These are phyloP conservation scores for Paramyrothecium sp. DNA, from an alignment of 2,329 filamentous ascomycete species.

Conservation along the genomic window DNA sequence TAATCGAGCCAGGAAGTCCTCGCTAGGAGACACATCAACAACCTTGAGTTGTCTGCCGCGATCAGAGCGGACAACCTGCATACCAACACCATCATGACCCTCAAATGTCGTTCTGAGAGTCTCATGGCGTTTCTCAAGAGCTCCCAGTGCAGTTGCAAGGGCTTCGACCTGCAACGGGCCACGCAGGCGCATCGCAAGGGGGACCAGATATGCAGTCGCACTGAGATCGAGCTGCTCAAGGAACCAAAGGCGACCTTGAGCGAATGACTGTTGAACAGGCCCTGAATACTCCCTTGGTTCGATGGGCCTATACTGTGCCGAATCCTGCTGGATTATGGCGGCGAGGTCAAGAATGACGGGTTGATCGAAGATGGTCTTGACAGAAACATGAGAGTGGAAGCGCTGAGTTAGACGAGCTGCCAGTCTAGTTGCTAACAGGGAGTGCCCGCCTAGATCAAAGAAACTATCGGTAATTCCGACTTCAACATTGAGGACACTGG, in stretches of 20 bases:
- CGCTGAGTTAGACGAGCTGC: conserved; percentile 3
- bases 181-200: conserved; percentile 5
- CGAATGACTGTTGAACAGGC: conserved; percentile 10
- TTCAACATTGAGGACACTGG: conserved; percentile 2
- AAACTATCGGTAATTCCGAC: conserved; percentile 14
- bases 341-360: conserved; percentile 2
- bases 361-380: conserved; percentile 8
- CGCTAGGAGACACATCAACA: neutral
- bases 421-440: conserved; percentile 15
- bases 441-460: conserved; percentile 23
- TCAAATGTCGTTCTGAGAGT: conserved; percentile 10
- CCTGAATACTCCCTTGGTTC: neutral
- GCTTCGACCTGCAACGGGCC: conserved; percentile 6
- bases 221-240: conserved; percentile 9
- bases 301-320: too few species aligned
- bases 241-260: conserved; percentile 12
- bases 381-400: neutral
- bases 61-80: conserved; percentile 3
- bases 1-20: neutral
- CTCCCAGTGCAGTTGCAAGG: conserved; percentile 2
- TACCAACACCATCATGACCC: conserved; percentile 1
- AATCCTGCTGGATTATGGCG: neutral
- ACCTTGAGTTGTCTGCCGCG: neutral
- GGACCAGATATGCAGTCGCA: conserved; percentile 3
- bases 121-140: conserved; percentile 11